Conservation (phyloP, 345 rosid genomes). For the Dipteronia sinensis region DNA sequence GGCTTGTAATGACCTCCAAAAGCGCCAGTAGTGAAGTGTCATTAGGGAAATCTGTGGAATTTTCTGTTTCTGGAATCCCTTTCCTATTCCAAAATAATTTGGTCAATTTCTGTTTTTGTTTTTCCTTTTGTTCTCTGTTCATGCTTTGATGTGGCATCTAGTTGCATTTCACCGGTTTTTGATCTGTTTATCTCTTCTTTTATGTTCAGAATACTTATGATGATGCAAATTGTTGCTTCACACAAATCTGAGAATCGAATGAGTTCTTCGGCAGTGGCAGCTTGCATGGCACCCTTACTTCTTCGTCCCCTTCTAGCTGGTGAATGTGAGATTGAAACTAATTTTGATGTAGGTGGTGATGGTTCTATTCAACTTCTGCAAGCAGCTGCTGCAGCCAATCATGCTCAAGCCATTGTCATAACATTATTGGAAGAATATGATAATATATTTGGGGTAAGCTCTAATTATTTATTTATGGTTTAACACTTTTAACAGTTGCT, state of each 20-base stretch:
- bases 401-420: constrained; percentile 96
- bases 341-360: constrained; percentile 93
- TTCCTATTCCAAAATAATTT: constrained; percentile 6
- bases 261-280: constrained; percentile 98
- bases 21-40: not conserved
- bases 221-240: constrained; percentile 93
- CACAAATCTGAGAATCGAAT: constrained; percentile 76
- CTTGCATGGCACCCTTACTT: constrained; percentile 99
- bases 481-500: not conserved
- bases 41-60: not conserved
- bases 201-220: constrained; percentile 75
- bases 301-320: constrained; percentile 97
- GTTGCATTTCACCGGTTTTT: constrained; percentile 6
- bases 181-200: constrained; percentile 21
- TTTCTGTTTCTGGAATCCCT: not conserved
- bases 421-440: constrained; percentile 87
- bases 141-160: not conserved
- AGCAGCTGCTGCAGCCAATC: constrained; percentile 99
- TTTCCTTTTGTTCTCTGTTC: constrained; percentile 8
- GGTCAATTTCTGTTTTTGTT: constrained; percentile 7
- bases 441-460: constrained; percentile 82
- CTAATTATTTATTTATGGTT: constrained; percentile 14
- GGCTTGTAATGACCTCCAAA: not conserved
- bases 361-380: constrained; percentile 90
- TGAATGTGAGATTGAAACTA: constrained; percentile 91